Percentiles rank a stretch among this genome's conserved stretches.
These are phyloP conservation scores for Acephala macrosclerotiorum DNA, from an alignment of 2,329 filamentous ascomycete genomes.

Conservation along the genomic window DNA sequence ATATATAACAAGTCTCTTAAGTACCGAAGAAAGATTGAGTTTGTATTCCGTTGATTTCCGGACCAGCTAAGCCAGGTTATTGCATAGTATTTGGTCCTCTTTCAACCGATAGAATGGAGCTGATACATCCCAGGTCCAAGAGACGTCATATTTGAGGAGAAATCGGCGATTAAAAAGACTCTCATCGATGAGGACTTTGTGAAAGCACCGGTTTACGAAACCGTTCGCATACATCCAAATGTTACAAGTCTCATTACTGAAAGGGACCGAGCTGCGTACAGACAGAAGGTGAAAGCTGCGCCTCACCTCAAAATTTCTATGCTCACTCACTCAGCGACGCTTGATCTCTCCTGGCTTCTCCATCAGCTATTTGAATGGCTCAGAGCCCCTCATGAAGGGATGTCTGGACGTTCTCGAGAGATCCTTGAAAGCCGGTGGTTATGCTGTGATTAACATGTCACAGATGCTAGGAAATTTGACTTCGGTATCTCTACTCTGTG, in stretches of 20 bases:
- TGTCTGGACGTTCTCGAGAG: conserved; percentile 27
- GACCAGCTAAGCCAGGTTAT: conserved; percentile 16
- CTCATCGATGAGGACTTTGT: conserved; percentile 30
- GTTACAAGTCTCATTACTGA: conserved; percentile 28
- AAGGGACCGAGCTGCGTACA: conserved; percentile 27
- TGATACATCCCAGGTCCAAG: background rate
- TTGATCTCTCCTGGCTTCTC: conserved; percentile 32
- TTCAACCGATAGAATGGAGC: background rate
- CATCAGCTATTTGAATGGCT: conserved; percentile 30
- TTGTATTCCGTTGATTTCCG: conserved; percentile 17
- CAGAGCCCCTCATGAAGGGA: conserved; percentile 30
- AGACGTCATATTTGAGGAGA: background rate
- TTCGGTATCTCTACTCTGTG: conserved; percentile 17
- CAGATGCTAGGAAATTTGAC: conserved; percentile 26
- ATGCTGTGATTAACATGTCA: conserved; percentile 22
- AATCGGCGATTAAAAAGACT: conserved; percentile 16
- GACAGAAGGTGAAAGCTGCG: conserved; percentile 22
- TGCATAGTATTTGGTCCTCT: conserved; percentile 15
- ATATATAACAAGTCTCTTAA: conserved; percentile 23
- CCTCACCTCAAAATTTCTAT: background rate
- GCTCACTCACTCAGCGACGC: conserved; percentile 21
- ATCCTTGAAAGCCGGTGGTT: conserved; percentile 18
- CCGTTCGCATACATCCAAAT: conserved; percentile 10
- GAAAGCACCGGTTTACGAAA: conserved; percentile 28
- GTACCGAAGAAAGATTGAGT: conserved; percentile 21